Conservation (phyloP, 164 flowering plant species). For the Chloranthus sessilifolius region DNA sequence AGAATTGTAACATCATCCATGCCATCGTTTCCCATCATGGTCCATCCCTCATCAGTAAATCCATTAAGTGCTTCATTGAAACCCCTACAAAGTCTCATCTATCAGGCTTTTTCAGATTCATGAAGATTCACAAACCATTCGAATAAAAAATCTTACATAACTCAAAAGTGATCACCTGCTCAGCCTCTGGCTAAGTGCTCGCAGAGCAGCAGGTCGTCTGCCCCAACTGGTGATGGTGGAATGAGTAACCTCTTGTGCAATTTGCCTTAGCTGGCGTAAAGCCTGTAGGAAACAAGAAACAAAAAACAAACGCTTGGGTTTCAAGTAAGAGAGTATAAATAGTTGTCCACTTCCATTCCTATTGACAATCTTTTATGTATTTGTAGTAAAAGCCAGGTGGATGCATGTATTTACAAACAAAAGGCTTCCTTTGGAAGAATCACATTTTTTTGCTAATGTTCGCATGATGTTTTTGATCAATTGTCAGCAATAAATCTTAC, state of each 20-base stretch:
- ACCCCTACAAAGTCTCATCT: slow-evolving; percentile 46
- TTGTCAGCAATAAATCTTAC: too few species aligned
- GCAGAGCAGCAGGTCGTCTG: slow-evolving; percentile 77
- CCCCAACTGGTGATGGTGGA: slow-evolving; percentile 68
- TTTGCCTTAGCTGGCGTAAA: slow-evolving; percentile 84
- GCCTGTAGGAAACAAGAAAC: slow-evolving; percentile 46
- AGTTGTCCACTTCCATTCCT: too few species aligned
- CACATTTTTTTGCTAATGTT: too few species aligned
- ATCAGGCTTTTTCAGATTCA: neutral
- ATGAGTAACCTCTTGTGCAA: slow-evolving; percentile 77
- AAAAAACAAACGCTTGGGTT: too few species aligned
- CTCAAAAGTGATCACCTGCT: slow-evolving; percentile 48
- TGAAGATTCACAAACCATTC: neutral
- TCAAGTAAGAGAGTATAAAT: too few species aligned
- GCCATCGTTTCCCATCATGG: slow-evolving; percentile 78
- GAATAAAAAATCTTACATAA: neutral
- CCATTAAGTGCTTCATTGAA: slow-evolving; percentile 97
- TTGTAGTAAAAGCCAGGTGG: too few species aligned
- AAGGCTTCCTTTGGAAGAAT: too few species aligned
- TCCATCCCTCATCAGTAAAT: slow-evolving; percentile 95
- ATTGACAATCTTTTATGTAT: too few species aligned
- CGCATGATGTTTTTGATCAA: too few species aligned
- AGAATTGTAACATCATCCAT: slow-evolving; percentile 87
- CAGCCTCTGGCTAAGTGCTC: slow-evolving; percentile 79
- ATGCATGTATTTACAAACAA: too few species aligned